Conservation (phyloP, 1,139 yeast species). For the Candida sp. region DNA sequence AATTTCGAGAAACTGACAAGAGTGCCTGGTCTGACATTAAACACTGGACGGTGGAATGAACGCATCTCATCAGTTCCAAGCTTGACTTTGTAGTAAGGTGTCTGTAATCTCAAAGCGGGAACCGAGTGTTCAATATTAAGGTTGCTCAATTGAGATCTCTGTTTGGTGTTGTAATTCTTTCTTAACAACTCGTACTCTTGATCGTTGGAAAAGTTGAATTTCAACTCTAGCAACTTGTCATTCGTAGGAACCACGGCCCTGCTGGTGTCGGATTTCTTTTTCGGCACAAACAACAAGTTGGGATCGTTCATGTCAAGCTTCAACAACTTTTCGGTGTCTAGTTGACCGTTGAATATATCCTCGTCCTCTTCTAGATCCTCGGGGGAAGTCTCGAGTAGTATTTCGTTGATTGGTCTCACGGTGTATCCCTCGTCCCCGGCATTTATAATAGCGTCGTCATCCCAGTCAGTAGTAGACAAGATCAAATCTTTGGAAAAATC, state of each 20-base stretch:
- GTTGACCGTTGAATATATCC: slow-evolving; percentile 75
- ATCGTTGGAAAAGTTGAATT: slow-evolving; percentile 89
- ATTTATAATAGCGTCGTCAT: slow-evolving; percentile 66
- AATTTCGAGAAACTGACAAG: slow-evolving; percentile 75
- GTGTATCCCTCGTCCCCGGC: slow-evolving; percentile 33
- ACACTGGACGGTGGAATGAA: slow-evolving; percentile 80
- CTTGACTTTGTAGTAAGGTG: slow-evolving; percentile 89
- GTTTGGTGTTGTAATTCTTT: slow-evolving; percentile 88
- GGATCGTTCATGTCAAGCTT: slow-evolving; percentile 90
- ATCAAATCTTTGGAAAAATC: slow-evolving; percentile 62
- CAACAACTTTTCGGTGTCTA: slow-evolving; percentile 43
- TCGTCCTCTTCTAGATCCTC: slow-evolving; percentile 72
- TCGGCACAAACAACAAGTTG: slow-evolving; percentile 66
- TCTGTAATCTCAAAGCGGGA: slow-evolving; percentile 86
- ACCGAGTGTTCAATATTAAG: slow-evolving; percentile 89
- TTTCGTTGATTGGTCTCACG: slow-evolving; percentile 17
- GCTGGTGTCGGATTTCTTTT: slow-evolving; percentile 24
- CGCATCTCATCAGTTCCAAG: slow-evolving; percentile 73
- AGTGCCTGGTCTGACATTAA: slow-evolving; percentile 79
- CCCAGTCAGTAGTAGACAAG: slow-evolving; percentile 86
- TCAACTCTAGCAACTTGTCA: slow-evolving; percentile 51
- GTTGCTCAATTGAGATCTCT: slow-evolving; percentile 92
- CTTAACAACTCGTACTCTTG: slow-evolving; percentile 81
- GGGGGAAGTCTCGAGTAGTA: slow-evolving; percentile 16
- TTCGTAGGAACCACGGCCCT: slow-evolving; percentile 50